These are phyloP conservation scores for Pittosporum tobira DNA, from an alignment of 129 eudicot genomes.

Conservation along the genomic window DNA sequence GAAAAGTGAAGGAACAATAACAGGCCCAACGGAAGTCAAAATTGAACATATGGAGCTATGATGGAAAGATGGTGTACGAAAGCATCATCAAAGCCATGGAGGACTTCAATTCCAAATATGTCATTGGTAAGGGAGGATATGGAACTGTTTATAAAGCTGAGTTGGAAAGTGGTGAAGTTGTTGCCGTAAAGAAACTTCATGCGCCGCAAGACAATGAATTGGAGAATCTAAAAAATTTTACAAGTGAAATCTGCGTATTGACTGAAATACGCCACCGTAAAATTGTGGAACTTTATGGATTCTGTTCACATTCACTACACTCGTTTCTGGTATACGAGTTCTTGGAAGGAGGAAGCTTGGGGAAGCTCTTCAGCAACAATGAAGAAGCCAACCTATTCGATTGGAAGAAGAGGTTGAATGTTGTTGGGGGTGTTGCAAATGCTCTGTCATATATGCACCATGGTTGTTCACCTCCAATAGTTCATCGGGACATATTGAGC, in stretches of 20 bases:
- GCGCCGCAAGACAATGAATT: background rate
- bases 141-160: too few relatives aligned
- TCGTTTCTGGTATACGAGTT: conserved; percentile 21
- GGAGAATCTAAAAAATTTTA: conserved; percentile 3
- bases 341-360: too few relatives aligned
- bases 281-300: conserved; percentile 27
- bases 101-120: conserved; percentile 12
- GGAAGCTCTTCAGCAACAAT: background rate
- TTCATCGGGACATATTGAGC: too few relatives aligned
- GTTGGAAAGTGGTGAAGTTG: conserved; percentile 15
- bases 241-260: conserved; percentile 15
- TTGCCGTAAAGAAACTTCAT: conserved; percentile 31
- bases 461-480: too few relatives aligned
- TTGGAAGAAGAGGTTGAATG: too few relatives aligned
- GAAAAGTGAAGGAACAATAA: background rate
- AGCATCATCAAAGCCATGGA: conserved; percentile 24
- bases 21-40: background rate
- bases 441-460: too few relatives aligned
- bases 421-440: too few relatives aligned
- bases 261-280: conserved; percentile 25
- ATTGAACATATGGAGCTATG: conserved; percentile 16
- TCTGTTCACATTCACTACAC: too few relatives aligned
- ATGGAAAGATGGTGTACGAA: conserved; percentile 26
- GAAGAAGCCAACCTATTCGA: conserved; percentile 9
- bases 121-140: conserved; percentile 28